Base-by-base conservation (phyloP, 768 basidiomycete genomes). In the Galerina sulciceps region DNA sequence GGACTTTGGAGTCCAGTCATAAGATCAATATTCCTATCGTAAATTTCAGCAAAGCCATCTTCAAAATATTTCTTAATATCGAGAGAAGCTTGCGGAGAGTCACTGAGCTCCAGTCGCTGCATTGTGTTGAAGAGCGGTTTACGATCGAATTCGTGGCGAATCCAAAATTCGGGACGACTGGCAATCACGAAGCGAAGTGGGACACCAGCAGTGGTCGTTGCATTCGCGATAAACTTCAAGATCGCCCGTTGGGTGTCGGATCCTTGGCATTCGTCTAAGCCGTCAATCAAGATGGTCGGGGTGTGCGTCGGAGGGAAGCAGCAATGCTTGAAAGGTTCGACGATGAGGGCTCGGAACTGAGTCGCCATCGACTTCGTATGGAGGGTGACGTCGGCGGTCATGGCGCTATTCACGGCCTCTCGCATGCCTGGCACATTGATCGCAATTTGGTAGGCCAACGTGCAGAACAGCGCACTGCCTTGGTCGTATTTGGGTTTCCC, bases 381-480 rank as follows among this genome's bases (percentile, higher is more conserved):
- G 9, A 67, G 43, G 10, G 46, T 42, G 26, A 59, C 63, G 22
- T 65, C 59, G 0, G 35, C 20, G 26, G 41, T 10, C 57, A 67
- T 53, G 36, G 46, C 54, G 9, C 36, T 20, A 35, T 61, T 55
- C 37, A 65, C 46, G 22, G 15, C 13, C 3, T 49, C 46, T 38
- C 45, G 22, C 0, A 63, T 35, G 4, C 36, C 54, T 34, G 59
- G 62, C 31, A 56, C 31, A 11, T 34, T 22, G 10, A 53, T 26
- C 2, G 63, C 65, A 8, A 73, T 62, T 34, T 72, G 66, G 20
- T 65, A 69, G n/a, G 67, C 64, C 3, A 73, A 26, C 1, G 68
- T 69, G 4, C 55, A 34, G 44, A 59, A 58, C 1, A 58, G 42
- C 20, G n/a, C 20, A 8, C 36, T 43, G 3, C 52, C 53, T 2